Conservation (phyloP, 495 filamentous ascomycete genomes). For the Parmelia sp. region DNA sequence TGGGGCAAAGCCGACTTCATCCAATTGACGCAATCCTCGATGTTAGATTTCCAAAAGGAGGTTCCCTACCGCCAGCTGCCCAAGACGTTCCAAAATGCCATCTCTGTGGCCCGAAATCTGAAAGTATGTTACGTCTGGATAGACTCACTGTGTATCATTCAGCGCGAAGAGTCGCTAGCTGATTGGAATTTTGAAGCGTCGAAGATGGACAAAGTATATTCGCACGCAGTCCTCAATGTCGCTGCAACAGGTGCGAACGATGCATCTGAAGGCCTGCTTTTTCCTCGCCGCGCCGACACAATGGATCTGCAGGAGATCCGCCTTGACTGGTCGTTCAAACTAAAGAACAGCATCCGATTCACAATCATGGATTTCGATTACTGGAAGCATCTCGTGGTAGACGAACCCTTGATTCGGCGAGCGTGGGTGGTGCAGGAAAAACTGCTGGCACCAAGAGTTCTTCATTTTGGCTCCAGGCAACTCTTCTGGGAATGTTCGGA, state of each 20-base stretch:
- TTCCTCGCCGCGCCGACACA: background rate
- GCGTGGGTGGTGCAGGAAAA: slow-evolving; percentile 37
- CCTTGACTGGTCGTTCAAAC: background rate
- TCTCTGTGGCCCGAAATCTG: background rate
- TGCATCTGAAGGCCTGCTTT: background rate
- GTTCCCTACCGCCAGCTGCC: slow-evolving; percentile 1
- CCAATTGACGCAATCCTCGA: background rate
- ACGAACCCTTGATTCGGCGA: slow-evolving; percentile 20
- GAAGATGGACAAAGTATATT: slow-evolving; percentile 15
- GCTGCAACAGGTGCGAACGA: slow-evolving; percentile 9
- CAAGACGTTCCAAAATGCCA: slow-evolving; percentile 14
- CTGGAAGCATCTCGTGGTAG: background rate
- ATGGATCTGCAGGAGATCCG: background rate
- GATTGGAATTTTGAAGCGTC: slow-evolving; percentile 11
- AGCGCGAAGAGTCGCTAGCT: slow-evolving; percentile 7
- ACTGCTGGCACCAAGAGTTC: slow-evolving; percentile 28
- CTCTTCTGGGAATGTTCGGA: slow-evolving; percentile 36
- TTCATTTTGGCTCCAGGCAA: slow-evolving; percentile 32
- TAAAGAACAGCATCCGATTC: no score
- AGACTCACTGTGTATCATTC: slow-evolving; percentile 13
- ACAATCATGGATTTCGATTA: slow-evolving; percentile 1
- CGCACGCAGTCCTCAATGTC: slow-evolving; percentile 8
- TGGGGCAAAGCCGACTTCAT: slow-evolving; percentile 10
- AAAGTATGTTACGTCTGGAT: slow-evolving; percentile 16
- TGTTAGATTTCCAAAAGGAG: background rate